phyloP scores from a whole-genome alignment of 1,139 yeast species.

The Geotrichum citri-aurantii region DNA sequence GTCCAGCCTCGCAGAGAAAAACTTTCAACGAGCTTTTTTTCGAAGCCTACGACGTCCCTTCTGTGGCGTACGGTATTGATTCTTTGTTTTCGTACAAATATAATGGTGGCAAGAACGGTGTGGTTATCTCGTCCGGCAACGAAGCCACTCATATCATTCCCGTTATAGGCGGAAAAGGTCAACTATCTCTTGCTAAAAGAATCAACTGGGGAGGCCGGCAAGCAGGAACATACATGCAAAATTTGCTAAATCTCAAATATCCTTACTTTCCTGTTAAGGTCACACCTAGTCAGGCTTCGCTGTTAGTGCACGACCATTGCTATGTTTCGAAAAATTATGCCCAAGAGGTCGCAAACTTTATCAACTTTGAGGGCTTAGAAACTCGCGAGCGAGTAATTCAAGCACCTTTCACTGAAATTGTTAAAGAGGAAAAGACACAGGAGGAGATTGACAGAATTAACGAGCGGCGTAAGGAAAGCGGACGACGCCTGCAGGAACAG shows the following conservation, averaged over 20 bases:
- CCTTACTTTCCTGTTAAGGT: conserved; percentile 85
- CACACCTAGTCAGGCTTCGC: conserved; percentile 56
- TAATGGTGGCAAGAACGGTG: conserved; percentile 47
- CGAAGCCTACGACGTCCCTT: conserved; percentile 72
- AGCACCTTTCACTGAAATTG: conserved; percentile 65
- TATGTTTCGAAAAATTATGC: conserved; percentile 68
- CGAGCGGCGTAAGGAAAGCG: conserved; percentile 78
- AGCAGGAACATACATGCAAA: conserved; percentile 57
- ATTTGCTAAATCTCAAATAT: conserved; percentile 69
- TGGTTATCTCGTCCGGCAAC: conserved; percentile 77
- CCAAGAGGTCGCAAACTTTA: conserved; percentile 50
- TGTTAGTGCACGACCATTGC: conserved; percentile 68
- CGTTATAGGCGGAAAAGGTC: conserved; percentile 59
- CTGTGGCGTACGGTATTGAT: conserved; percentile 76
- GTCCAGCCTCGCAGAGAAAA: conserved; percentile 63
- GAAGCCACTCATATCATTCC: conserved; percentile 84
- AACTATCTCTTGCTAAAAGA: conserved; percentile 65
- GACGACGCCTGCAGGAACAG: conserved; percentile 84
- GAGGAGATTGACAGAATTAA: conserved; percentile 76
- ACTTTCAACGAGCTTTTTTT: conserved; percentile 70
- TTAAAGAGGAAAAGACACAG: conserved; percentile 67
- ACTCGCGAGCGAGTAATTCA: conserved; percentile 69
- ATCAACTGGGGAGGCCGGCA: conserved; percentile 91
- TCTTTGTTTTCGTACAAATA: conserved; percentile 63
- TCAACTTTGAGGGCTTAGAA: conserved; percentile 62